phyloP scores from a whole-genome alignment of 2,329 filamentous ascomycete species.

The Dactylellina parvicollis region DNA sequence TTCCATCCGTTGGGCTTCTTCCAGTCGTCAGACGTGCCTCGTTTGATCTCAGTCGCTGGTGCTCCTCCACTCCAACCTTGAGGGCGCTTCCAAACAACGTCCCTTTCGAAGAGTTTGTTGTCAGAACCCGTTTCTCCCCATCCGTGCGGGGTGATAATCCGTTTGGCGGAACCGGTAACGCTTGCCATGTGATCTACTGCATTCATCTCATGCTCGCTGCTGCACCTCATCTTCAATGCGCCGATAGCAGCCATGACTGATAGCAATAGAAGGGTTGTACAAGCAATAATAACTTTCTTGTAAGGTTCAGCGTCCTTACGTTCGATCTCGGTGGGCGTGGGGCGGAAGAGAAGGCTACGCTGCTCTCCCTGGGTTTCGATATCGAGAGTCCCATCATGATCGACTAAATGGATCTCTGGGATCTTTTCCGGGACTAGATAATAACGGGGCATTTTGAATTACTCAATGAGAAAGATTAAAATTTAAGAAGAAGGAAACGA shows the following conservation, averaged over 20 bases:
- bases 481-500: neutral
- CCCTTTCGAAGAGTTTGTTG: slow-evolving; percentile 13
- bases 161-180: slow-evolving; percentile 3
- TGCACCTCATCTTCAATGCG: slow-evolving; percentile 22
- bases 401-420: slow-evolving; percentile 29
- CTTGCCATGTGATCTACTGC: neutral
- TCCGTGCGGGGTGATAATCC: neutral
- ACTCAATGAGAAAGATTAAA: neutral
- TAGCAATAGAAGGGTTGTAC: slow-evolving; percentile 15
- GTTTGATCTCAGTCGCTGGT: slow-evolving; percentile 1
- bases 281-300: slow-evolving; percentile 7
- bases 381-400: slow-evolving; percentile 14
- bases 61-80: slow-evolving; percentile 17
- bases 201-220: neutral
- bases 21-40: slow-evolving; percentile 4
- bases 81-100: slow-evolving; percentile 13
- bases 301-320: slow-evolving; percentile 9
- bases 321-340: slow-evolving; percentile 1
- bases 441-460: slow-evolving; percentile 2
- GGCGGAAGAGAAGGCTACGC: slow-evolving; percentile 9
- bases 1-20: slow-evolving; percentile 31
- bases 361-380: slow-evolving; percentile 23
- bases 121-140: slow-evolving; percentile 1
- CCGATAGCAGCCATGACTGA: slow-evolving; percentile 22
- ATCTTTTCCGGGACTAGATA: slow-evolving; percentile 29